Base-by-base conservation (phyloP, 2,329 filamentous ascomycete genomes). In the Penicillium thymicola region DNA sequence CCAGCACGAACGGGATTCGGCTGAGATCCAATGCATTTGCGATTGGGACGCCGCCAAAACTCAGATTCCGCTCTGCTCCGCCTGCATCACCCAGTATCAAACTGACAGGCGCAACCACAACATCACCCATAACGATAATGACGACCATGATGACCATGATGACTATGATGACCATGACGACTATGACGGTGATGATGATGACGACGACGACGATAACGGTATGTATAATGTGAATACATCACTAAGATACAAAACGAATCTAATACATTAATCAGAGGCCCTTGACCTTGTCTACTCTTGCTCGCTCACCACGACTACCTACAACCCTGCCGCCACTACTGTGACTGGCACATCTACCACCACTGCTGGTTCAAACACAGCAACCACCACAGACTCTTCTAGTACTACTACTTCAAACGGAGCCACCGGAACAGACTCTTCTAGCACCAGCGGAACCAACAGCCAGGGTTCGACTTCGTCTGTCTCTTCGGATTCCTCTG, bases 231-330 rank as follows among this genome's bases (percentile, higher is more conserved):
- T 18, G 16, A 45, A 25, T 34, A 21, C 7, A 25, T 21, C 4
- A 9, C 3, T 1, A 25, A 10, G 4, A 41, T 25, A 8, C 8
- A 27, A 16, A 21, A 13, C 5, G 9, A 30, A 25, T 16, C 54
- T 66, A 34, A 68, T 42, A 8, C 14, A 3, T 9, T 25, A 6
- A 27, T 32, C 41, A 71, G 70, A 71, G 28, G 70, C 67, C 28
- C 67, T 71, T 41, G 64, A 69, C 13, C 67, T 72, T 30, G 64
- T 71, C n/a, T 58, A 47, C 43, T 65, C 63, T 25, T 72, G 70
- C 60, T 54, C 52, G 10, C 57, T 71, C 28, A 63, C 53, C 18
- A 69, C 67, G 10, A 72, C 67, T 10, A 65, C 61, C 21, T 72
- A 66, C 50, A 63, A 63, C 34, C 40, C 68, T 16, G 58, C 63